Base-by-base conservation (phyloP, 2,329 filamentous ascomycete genomes). In the Aspergillus jensenii region DNA sequence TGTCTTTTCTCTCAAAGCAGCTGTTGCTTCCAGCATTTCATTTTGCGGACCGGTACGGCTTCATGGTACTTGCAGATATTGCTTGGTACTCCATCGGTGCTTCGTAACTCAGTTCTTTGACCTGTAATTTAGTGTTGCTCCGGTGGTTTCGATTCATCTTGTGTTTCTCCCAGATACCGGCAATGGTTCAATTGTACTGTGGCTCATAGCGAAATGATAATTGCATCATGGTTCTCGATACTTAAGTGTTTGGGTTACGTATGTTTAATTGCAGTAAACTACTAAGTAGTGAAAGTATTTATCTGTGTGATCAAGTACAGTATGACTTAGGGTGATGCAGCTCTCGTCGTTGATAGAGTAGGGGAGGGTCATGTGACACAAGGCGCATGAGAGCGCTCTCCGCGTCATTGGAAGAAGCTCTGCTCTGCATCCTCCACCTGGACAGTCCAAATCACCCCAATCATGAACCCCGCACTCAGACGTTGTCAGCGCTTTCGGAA, bases 381-480 rank as follows among this genome's bases (percentile, higher is more conserved):
- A 37, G 35, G 35, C 35, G 12, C 8, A 8, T 37, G 14, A 5
- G 14, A 37, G 11, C 11, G 12, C 15, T n/a, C 7, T 7, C 35
- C 11, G 25, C 17, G n/a, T 37, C 6, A 35, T 43, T 43, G 37
- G 46, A 35, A 44, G 53, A 55, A 48, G 37, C 44, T 41, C 27
- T 31, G 23, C 23, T 7, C 19, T 31, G 52, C 39, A 49, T 27
- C 44, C 9, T 25, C 11, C 19, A 54, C 21, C 43, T 27, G 40
- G 25, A 23, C 21, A 27, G 19, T 31, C 27, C 27, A 31, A 31
- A 9, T 4, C 9, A 31, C 27, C 27, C 23, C 21, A 17, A 37
- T 27, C 39, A 58, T 58, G 56, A 46, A 58, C 21, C 21, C 56
- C 51, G 39, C 46, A 33, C 23, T 19, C n/a, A 58, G 35, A 45